Evolutionary conservation across 148 eudicot species (phyloP), one percentile per base, ranked within the genome.

Genomic region (Fallopia convolvulus): DNA sequence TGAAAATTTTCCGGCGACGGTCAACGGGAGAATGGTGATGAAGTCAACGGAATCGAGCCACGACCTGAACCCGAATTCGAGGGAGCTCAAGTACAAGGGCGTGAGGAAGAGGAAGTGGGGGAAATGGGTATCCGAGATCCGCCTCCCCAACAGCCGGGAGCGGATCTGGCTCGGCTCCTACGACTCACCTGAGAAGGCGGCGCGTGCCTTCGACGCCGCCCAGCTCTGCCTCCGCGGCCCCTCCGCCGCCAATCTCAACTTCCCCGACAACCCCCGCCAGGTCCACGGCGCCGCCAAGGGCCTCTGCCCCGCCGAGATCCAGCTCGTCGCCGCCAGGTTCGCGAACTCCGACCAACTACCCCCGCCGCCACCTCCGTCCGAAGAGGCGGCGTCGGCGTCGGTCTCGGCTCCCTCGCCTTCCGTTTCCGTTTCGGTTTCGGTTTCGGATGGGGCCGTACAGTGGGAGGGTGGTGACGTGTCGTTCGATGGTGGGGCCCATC

Each of bases 41-140:
- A 56, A 52, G 63, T 40, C 26, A 52, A 39, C 68, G 46, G 20
- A 13, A 5, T 46, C 63, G 13, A 47, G 20, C 8, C 48, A 66
- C 0, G 36, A 30, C 0, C 41, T 46, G 44, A 6, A 36, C 26
- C 68, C 68, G 20, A 50, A 53, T 2, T 49, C 77, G 5, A 15
- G 13, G 14, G 80, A 80, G n/a, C 11, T 53, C 5, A 90, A 90
- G 82, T 93, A 86, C 76, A 92, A 76, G 74, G 98, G 98, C 1
- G 98, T 94, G 8, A 53, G 98, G 30, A 87, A 87, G 92, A 76
- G 98, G 76, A 92, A 92, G 56, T 94, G 98, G 98, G 98, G 98
- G 0, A 94, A 94, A 46, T 94, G 85, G 83, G 97, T 94, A 3
- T 94, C 97, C 8, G 98, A 94, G 50, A 87, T 94, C 41, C 88